Evolutionary conservation across 257 asterid species (phyloP).

Genomic region (Eustoma russellianum): DNA sequence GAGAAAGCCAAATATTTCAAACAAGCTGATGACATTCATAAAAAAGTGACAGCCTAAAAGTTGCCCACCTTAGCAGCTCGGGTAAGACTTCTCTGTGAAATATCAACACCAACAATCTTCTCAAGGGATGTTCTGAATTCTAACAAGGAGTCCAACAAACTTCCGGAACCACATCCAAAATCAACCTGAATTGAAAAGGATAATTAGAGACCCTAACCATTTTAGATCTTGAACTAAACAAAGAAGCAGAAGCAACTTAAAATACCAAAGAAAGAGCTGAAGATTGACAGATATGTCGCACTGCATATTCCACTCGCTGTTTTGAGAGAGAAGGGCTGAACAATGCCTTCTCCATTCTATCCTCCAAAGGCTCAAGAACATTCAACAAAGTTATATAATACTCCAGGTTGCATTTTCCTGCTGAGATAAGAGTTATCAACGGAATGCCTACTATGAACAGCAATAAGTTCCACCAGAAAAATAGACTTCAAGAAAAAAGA

Average conservation of each 20-base stretch:
- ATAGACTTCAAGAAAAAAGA: background rate
- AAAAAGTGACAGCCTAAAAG: background rate
- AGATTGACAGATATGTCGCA: conserved; percentile 62
- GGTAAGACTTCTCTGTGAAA: conserved; percentile 62
- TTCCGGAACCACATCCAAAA: conserved; percentile 98
- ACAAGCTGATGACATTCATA: no score
- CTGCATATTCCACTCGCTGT: conserved; percentile 87
- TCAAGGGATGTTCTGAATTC: conserved; percentile 72
- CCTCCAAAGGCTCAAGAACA: conserved; percentile 83
- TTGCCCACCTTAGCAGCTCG: conserved; percentile 83
- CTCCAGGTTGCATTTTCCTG: conserved; percentile 64
- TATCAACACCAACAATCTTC: conserved; percentile 77
- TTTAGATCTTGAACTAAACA: conserved; percentile 9
- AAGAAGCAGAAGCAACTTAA: conserved; percentile 5
- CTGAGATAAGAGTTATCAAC: conserved; percentile 7
- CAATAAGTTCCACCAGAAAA: conserved; percentile 1
- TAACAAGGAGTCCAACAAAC: conserved; percentile 76
- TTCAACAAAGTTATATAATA: conserved; percentile 47
- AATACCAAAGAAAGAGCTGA: conserved; percentile 67
- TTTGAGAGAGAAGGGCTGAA: conserved; percentile 86
- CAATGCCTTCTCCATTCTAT: conserved; percentile 89
- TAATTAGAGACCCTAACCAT: conserved; percentile 12
- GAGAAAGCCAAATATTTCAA: no score
- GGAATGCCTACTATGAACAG: background rate
- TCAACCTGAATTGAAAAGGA: conserved; percentile 55